Base-by-base conservation (phyloP, 2,329 filamentous ascomycete genomes). In the Karstenula rhodostoma region DNA sequence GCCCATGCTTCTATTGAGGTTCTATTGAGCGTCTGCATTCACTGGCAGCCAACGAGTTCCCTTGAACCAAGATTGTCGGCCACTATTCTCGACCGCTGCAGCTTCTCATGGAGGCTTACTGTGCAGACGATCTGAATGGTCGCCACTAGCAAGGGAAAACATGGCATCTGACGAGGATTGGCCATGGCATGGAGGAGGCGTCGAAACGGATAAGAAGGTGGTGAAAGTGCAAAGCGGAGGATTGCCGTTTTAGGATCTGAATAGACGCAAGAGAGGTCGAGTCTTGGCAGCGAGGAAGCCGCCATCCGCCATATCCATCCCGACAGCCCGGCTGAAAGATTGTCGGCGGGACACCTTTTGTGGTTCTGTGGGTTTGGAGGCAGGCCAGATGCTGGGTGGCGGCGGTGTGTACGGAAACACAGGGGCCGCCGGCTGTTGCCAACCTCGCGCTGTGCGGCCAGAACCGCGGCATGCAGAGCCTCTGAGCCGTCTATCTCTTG, bases 221-320 rank as follows among this genome's bases (percentile, higher is more conserved):
- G 55, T 60, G 64, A 63, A 66, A 43, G 25, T 55, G 40, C 65
- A 57, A 57, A 23, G 56, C 57, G 49, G 33, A 59, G 42, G 48
- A 42, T 67, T 63, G 35, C 66, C 67, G 50, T 35, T 67, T 71
- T 61, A n/a, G 65, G 70, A 64, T 64, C 60, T 73, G 64, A 74
- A 75, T 74, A 76, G 63, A 54, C 54, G 66, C 60, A 68, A 72
- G 72, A 68, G 62, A 60, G 52, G 53, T 48, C 33, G 35, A 61
- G 57, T 51, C 67, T 73, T 73, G 69, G 66, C 69, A 40, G n/a
- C 25, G 33, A 44, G 6, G 17, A 49, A 58, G 56, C 55, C 23
- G 19, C 17, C 23, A 49, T 13, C 17, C 15, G 17, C 27, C 33
- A 19, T n/a, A 23, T 23, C 29, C 25, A 27, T 19, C 44, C 46